Base-by-base conservation (phyloP, 441 rosid genomes). In the Gossypium gossypioides region DNA sequence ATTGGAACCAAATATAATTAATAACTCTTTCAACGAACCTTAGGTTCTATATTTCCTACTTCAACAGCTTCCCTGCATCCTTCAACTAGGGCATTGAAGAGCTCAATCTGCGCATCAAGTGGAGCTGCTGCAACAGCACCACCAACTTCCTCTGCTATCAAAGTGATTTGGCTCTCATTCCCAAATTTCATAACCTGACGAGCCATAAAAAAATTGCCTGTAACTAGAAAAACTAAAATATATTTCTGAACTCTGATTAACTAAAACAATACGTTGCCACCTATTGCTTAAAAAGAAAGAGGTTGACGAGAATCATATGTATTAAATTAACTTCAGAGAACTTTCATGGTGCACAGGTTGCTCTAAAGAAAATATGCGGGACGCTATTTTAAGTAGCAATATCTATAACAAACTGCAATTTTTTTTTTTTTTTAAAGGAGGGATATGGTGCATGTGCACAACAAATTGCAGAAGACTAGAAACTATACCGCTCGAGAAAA, bases 101-200 rank as follows among this genome's bases (percentile, higher is more conserved):
- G 97, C 83, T 96, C 98, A 77, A 90, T 81, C 81, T 90, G 97
- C 59, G 93, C 91, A 58, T 88, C 92, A 72, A 80, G 85, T 73
- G 96, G 86, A 79, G 97, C 97, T 58, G 89, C 80, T 71, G 81
- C 91, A 77, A 93, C 74, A 71, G 86, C 81, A 80, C 99, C 99
- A 72, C 98, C 96, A 75, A 91, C 97, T 71, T 93, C 99, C 46
- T 77, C 86, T 68, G 78, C 97, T 74, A 96, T 89, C 68, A 76
- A 80, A 50, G 82, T 74, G 72, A 91, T 88, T 79, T 96, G 99
- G 74, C 81, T 86, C 56, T 82, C 91, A 79, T 89, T 91, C 68
- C 97, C 99, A 78, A 89, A 96, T 82, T 93, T 96, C 92, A 90
- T 86, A 63, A 93, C 96, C 99, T 96, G 72, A 69, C 16, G 46